Percentiles rank a stretch among this genome's conserved stretches.
These are phyloP conservation scores for Hyaloperonospora brassicae DNA, from an alignment of 352 stramenopile species.

Conservation along the genomic window DNA sequence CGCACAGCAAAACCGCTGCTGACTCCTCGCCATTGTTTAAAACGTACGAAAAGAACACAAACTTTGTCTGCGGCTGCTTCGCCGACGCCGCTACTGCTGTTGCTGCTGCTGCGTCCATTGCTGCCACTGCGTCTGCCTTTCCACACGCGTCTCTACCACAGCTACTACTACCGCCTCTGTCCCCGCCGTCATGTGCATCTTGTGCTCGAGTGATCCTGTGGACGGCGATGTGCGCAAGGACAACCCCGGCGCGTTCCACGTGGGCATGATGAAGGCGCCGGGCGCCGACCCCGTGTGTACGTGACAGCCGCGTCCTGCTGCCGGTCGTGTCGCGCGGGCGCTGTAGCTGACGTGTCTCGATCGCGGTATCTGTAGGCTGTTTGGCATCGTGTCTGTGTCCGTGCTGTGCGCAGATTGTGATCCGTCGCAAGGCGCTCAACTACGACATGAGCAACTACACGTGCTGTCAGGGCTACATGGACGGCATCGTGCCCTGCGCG, in stretches of 20 bases:
- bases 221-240: constrained; percentile 57
- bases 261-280: constrained; percentile 85
- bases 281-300: constrained; percentile 77
- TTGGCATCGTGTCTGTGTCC: constrained; percentile 74
- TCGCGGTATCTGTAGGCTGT: constrained; percentile 28
- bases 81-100: no score
- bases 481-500: constrained; percentile 81
- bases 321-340: neutral
- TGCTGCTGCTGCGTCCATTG: no score
- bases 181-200: constrained; percentile 41
- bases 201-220: constrained; percentile 64
- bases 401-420: constrained; percentile 85
- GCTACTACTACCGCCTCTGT: neutral
- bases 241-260: constrained; percentile 70
- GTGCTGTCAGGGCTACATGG: constrained; percentile 91
- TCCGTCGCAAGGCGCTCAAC: constrained; percentile 88
- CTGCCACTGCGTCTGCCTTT: neutral
- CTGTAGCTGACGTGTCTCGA: neutral
- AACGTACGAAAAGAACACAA: no score
- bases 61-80: no score
- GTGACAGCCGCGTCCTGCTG: constrained; percentile 12
- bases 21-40: no score
- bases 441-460: constrained; percentile 89
- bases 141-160: neutral
- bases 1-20: no score